Percentiles rank a stretch among this genome's conserved stretches.
Evolutionary conservation across 2,329 filamentous ascomycete genomes (phyloP).

Genomic region (Colletotrichum agaves): DNA sequence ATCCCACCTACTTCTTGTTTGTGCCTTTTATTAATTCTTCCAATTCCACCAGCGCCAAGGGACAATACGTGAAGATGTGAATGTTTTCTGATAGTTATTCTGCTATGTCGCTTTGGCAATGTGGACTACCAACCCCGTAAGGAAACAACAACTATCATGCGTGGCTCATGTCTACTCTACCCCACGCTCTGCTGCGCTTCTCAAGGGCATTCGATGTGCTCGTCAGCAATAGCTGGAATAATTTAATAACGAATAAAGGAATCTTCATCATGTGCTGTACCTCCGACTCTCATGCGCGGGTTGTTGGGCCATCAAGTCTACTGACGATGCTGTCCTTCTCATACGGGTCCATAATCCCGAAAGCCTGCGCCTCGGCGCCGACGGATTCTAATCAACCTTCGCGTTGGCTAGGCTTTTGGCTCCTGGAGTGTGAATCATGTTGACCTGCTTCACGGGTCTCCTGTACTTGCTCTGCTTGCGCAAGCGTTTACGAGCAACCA

Average conservation of each 20-base stretch:
- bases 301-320: background rate
- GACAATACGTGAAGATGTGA: background rate
- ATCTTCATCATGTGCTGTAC: background rate
- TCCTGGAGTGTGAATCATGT: conserved; percentile 80
- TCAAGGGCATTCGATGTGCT: background rate
- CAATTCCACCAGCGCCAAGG: too few relatives aligned
- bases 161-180: conserved; percentile 6
- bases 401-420: conserved; percentile 75
- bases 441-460: conserved; percentile 78
- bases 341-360: background rate
- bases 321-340: conserved; percentile 5
- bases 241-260: background rate
- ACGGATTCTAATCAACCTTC: conserved; percentile 72
- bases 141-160: background rate
- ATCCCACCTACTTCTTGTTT: too few relatives aligned
- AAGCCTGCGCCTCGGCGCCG: conserved; percentile 29
- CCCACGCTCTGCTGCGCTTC: background rate
- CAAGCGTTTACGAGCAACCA: conserved; percentile 93
- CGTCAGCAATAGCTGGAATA: background rate
- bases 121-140: background rate
- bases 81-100: background rate
- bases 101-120: conserved; percentile 24
- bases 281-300: conserved; percentile 5
- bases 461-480: conserved; percentile 88
- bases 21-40: too few relatives aligned